A percentile compares a stretch with the other conserved stretches of the same genome.
These are phyloP conservation scores for Cylindrotheca closterium DNA, from an alignment of 108 stramenopile genomes.

Conservation along the genomic window DNA sequence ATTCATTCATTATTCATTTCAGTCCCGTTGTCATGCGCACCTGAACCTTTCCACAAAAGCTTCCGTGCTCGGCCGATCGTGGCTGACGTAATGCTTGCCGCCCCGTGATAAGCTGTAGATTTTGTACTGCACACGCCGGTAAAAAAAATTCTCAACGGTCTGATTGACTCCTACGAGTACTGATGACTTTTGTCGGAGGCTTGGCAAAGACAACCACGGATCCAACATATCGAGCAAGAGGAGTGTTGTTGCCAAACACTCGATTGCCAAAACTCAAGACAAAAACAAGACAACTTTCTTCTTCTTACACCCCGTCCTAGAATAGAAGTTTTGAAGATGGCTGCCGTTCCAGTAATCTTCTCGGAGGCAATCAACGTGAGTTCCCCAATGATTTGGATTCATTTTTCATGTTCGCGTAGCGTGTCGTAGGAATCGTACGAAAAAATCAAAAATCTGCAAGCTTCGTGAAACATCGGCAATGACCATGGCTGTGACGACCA, in stretches of 20 bases:
- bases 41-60: too few species aligned
- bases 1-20: too few species aligned
- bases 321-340: conserved; percentile 35
- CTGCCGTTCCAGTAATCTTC: conserved; percentile 74
- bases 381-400: conserved; percentile 11
- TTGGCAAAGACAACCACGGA: not conserved
- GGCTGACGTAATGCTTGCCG: too few species aligned
- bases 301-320: not conserved
- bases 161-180: not conserved
- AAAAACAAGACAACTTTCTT: not conserved
- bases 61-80: too few species aligned
- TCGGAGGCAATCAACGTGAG: conserved; percentile 88
- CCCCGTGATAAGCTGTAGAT: too few species aligned
- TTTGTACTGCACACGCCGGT: not conserved
- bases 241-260: conserved; percentile 1
- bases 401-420: conserved; percentile 6
- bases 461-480: conserved; percentile 24
- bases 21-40: too few species aligned
- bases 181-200: not conserved
- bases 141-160: not conserved
- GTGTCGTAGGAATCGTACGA: conserved; percentile 17
- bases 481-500: conserved; percentile 9
- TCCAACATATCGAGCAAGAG: not conserved
- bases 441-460: conserved; percentile 17
- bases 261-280: not conserved